Base-by-base conservation (phyloP, 495 filamentous ascomycete genomes). In the Lasiosphaeria ovina region DNA sequence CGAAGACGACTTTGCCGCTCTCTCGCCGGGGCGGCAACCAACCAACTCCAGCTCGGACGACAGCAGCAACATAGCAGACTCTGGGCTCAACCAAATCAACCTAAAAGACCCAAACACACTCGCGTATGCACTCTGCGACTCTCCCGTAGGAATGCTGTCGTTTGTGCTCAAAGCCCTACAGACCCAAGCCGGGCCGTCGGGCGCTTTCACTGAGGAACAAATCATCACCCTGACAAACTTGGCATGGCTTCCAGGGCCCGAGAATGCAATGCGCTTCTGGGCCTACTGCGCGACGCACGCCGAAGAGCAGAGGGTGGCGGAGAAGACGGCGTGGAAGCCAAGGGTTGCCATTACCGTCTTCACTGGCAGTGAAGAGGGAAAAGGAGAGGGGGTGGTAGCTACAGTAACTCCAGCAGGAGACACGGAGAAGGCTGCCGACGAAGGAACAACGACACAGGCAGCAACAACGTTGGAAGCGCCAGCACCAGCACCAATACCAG, bases 61-160 rank as follows among this genome's bases (percentile, higher is more conserved):
- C 24, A 55, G 34, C 52, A 9, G 52, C 7, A 55, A 11, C n/a
- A 3, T 14, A 40, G 32, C 3, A 14, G 40, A 17, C 4, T 3
- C 1, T 9, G 42, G 32, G 24, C 14, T 16, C 7, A 33, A 57
- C 17, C 34, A 48, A 3, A 9, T 48, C 42, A 33, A n/a, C 24
- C 55, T 57, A 31, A 40, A 64, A 6, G 78, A 81, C 38, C 79
- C 79, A 0, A 78, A 81, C 45, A 81, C 79, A 0, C 59, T 83
- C 5, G 69, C 77, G 3, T 83, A 83, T 59, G 81, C 79, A 6
- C 63, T 84, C 3, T 82, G 79, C 57, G 81, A 84, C 53, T 82
- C 79, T 3, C 81, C 81, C 1, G 77, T 77, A 8, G 81, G 81
- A 6, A 68, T 82, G 38, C 61, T 84, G 32, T 73, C 76, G 32